Conservation (phyloP, 179 eudicot genomes). For the Corrigiola litoralis region DNA sequence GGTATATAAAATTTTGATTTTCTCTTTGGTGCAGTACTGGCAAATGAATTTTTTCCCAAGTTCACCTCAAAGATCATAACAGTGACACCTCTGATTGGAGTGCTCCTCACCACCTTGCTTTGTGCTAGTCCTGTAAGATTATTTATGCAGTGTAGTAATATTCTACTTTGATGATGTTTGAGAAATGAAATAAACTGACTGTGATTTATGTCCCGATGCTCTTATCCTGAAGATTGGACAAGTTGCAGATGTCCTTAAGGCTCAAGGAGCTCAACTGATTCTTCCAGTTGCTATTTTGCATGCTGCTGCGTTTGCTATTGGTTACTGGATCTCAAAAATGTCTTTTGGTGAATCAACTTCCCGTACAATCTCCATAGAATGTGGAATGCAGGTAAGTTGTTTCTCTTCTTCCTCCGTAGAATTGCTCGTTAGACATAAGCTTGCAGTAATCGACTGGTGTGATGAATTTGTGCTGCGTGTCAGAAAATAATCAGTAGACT, state of each 20-base stretch:
- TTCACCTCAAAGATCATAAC: slow-evolving; percentile 85
- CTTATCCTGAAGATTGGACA: slow-evolving; percentile 75
- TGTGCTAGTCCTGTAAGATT: slow-evolving; percentile 97
- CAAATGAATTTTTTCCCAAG: slow-evolving; percentile 88
- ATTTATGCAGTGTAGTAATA: neutral
- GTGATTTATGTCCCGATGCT: neutral
- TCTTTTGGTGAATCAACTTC: slow-evolving; percentile 99
- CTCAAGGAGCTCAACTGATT: slow-evolving; percentile 84
- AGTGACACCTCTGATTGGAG: slow-evolving; percentile 87
- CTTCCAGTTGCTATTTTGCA: slow-evolving; percentile 85
- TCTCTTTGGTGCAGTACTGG: slow-evolving; percentile 45
- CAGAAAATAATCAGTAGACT: too few relatives aligned
- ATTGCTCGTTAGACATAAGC: too few relatives aligned
- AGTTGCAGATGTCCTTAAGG: slow-evolving; percentile 85
- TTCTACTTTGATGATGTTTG: neutral
- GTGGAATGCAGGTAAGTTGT: slow-evolving; percentile 92
- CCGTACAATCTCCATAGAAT: slow-evolving; percentile 94
- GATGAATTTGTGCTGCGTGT: too few relatives aligned
- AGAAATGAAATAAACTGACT: neutral
- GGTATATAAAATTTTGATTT: neutral
- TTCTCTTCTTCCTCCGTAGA: too few relatives aligned
- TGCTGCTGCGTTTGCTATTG: slow-evolving; percentile 81
- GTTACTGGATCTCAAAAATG: slow-evolving; percentile 70
- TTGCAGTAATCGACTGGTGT: too few relatives aligned
- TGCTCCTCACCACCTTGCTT: slow-evolving; percentile 86